Evolutionary conservation across 2,329 filamentous ascomycete genomes (phyloP).

Genomic region (Cladosporium sphaerospermum): DNA sequence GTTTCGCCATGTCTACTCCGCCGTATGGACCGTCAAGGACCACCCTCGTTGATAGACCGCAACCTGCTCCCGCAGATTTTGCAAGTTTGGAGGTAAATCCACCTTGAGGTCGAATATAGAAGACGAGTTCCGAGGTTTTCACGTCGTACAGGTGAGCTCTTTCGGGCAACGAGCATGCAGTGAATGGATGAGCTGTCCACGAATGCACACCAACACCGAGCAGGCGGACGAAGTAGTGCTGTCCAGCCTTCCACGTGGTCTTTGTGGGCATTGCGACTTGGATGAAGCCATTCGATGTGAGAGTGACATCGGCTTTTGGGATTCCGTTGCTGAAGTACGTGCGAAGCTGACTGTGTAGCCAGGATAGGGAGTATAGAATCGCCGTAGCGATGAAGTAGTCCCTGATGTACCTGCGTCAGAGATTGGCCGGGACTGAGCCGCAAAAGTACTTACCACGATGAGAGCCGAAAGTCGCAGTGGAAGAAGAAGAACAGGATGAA

Average conservation of each 20-base stretch:
- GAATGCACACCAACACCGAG: conserved; percentile 38
- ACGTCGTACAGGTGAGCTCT: conserved; percentile 11
- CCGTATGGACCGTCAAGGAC: conserved; percentile 56
- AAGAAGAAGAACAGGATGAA: conserved; percentile 57
- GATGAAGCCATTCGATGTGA: conserved; percentile 38
- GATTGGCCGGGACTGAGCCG: conserved; percentile 1
- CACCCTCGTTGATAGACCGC: conserved; percentile 38
- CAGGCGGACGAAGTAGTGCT: conserved; percentile 53
- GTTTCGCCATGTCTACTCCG: conserved; percentile 38
- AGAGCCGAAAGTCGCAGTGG: conserved; percentile 51
- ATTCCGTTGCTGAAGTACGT: conserved; percentile 48
- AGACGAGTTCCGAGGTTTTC: conserved; percentile 39
- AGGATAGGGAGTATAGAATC: conserved; percentile 45
- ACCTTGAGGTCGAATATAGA: conserved; percentile 46
- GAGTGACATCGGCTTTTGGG: conserved; percentile 37
- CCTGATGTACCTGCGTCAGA: neutral
- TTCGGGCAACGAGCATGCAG: conserved; percentile 45
- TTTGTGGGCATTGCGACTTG: conserved; percentile 40
- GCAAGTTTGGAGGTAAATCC: conserved; percentile 47
- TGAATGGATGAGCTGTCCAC: conserved; percentile 50
- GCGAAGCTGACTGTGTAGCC: conserved; percentile 40
- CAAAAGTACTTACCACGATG: conserved; percentile 42
- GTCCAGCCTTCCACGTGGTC: conserved; percentile 46
- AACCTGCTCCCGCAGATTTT: conserved; percentile 32
- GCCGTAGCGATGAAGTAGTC: conserved; percentile 56